Evolutionary conservation across 108 stramenopile genomes (phyloP).

Genomic region (Cyclotella baltica): DNA sequence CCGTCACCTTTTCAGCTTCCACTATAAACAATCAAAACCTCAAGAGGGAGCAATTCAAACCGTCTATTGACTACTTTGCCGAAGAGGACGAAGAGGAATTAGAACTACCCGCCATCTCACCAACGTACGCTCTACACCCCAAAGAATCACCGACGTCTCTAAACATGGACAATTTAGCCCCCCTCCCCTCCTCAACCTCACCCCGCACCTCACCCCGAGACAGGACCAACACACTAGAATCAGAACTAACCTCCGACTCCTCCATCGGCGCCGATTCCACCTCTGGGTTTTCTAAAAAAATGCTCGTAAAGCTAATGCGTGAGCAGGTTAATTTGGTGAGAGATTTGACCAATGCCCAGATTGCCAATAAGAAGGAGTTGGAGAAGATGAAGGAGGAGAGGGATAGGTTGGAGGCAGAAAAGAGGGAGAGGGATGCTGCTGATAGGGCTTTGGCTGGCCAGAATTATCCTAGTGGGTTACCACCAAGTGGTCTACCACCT

Average conservation of each 20-base stretch:
- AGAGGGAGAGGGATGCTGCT: neutral
- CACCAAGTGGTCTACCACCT: too few relatives aligned
- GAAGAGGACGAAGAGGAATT: neutral
- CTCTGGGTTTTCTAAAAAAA: constrained; percentile 29
- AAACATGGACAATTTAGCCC: constrained; percentile 3
- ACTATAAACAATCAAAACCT: neutral
- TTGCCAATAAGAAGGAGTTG: constrained; percentile 48
- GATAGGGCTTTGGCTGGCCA: too few relatives aligned
- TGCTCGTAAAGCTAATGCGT: constrained; percentile 40
- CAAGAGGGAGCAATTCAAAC: neutral
- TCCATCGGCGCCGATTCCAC: neutral
- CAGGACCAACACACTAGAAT: constrained; percentile 6
- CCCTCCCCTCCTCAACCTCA: neutral
- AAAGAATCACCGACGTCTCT: neutral
- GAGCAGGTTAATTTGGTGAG: constrained; percentile 52
- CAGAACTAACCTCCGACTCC: constrained; percentile 1
- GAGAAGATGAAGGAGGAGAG: constrained; percentile 49
- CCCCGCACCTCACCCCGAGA: neutral
- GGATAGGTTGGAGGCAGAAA: constrained; percentile 26
- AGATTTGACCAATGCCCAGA: constrained; percentile 48
- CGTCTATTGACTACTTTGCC: neutral
- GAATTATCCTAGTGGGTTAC: too few relatives aligned
- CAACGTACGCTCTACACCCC: constrained; percentile 3
- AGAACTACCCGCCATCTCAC: neutral
- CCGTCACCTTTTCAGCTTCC: constrained; percentile 14